Percentiles rank a stretch among this genome's conserved stretches.
Evolutionary conservation across 768 basidiomycete genomes (phyloP).

Genomic region (Pisolithus orientalis): DNA sequence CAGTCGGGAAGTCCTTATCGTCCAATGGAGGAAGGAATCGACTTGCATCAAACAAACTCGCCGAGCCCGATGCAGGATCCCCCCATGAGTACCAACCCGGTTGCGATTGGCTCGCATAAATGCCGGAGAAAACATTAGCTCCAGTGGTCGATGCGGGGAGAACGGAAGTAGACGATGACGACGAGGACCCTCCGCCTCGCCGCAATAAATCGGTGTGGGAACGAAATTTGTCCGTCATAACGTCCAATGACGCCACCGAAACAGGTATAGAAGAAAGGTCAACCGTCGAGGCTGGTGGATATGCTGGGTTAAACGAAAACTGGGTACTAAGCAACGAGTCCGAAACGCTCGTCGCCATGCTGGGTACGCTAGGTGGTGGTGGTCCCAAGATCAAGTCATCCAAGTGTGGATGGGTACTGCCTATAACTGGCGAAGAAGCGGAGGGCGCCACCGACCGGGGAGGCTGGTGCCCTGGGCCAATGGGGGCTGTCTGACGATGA

Average conservation of each 20-base stretch:
- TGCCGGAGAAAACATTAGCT: conserved; percentile 3
- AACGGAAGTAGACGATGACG: too few relatives aligned
- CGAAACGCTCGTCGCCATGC: conserved; percentile 20
- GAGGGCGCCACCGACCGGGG: conserved; percentile 31
- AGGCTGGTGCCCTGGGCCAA: conserved; percentile 60
- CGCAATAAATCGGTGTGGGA: conserved; percentile 39
- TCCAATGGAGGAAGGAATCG: conserved; percentile 17
- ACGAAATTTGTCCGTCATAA: conserved; percentile 43
- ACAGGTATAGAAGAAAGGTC: conserved; percentile 19
- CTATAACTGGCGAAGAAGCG: conserved; percentile 19
- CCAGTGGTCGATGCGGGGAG: conserved; percentile 5
- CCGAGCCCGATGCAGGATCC: conserved; percentile 7
- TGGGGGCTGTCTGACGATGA: conserved; percentile 74
- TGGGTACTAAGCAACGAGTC: conserved; percentile 27
- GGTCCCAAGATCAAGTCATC: conserved; percentile 41
- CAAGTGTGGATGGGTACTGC: conserved; percentile 21
- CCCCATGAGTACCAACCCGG: conserved; percentile 23
- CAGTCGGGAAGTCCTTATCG: conserved; percentile 22
- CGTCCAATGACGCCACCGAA: conserved; percentile 19
- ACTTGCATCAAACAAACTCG: neutral
- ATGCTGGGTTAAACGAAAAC: conserved; percentile 25
- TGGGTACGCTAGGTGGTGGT: conserved; percentile 26
- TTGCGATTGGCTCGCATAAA: conserved; percentile 14
- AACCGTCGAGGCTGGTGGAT: conserved; percentile 9
- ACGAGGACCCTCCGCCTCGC: conserved; percentile 18